Base-by-base conservation (phyloP, 176 grass and related monocot species). In the Canna indica region DNA sequence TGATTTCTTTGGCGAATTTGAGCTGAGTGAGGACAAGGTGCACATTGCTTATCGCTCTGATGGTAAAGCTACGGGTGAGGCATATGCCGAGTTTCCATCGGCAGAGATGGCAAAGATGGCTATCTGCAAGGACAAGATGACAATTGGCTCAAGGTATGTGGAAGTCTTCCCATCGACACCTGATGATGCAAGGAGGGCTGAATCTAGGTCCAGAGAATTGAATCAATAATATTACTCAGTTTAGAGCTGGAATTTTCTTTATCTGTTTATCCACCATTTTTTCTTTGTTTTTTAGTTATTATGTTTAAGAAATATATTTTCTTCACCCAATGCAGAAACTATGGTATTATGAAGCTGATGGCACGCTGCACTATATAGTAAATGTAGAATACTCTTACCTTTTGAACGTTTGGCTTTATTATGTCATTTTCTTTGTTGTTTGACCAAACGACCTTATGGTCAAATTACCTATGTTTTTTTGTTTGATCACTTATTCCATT, bases 121-220 rank as follows among this genome's bases (percentile, higher is more conserved):
- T 1, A 85, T 85, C 77, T 73, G 35, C 57, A 80, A 80, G 56
- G 83, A 85, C 57, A 85, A 78, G 61, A 85, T 77, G 77, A 85
- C 72, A 59, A 74, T 85, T 0, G 83, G 83, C 11, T 77, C 56
- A 9, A 78, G 73, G 47, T 85, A 85, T 16, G 75, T 85, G 16
- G 83, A 85, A 25, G 61, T 85, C 26, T 80, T 85, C 33, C 73
- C 74, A 20, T 42, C 68, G 3, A 64, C 59, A 47, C 50, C 30
- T 25, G 73, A 84, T 3, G 77, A 79, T 53, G 68, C 68, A 31
- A 47, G 68, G 41, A 70, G 44, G 27, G 68, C 44, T 32, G 68
- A 48, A 52, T 46, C 42, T 33, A 70, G 45, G 45, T 48, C 68
- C 45, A 70, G 45, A 50, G 68, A 70, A 24, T 70, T 70, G 27